Evolutionary conservation across 2,329 filamentous ascomycete genomes (phyloP).

Genomic region (Pseudocercospora pini-densiflorae): DNA sequence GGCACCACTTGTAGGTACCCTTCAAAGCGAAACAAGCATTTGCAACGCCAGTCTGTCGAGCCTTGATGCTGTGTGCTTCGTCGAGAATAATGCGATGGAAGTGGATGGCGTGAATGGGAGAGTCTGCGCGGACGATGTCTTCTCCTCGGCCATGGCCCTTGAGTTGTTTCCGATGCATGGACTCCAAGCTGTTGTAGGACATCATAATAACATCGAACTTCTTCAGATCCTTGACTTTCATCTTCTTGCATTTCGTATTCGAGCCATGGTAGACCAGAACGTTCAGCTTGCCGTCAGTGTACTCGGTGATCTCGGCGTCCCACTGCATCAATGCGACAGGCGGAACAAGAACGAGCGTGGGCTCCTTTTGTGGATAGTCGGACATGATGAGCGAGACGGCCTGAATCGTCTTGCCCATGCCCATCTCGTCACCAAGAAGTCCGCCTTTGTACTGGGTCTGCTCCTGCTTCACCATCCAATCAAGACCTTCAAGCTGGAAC

Average conservation of each 20-base stretch:
- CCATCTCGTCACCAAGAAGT: constrained; percentile 96
- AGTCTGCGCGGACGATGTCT: constrained; percentile 77
- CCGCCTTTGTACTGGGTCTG: constrained; percentile 84
- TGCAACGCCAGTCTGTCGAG: constrained; percentile 85
- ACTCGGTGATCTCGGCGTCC: constrained; percentile 59
- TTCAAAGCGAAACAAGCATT: constrained; percentile 93
- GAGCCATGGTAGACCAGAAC: constrained; percentile 90
- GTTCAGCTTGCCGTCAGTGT: constrained; percentile 88
- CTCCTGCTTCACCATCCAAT: constrained; percentile 95
- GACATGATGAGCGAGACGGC: constrained; percentile 98
- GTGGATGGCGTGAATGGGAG: constrained; percentile 76
- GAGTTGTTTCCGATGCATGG: constrained; percentile 87
- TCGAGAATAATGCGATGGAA: constrained; percentile 94
- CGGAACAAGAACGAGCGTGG: constrained; percentile 54
- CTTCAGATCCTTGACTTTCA: constrained; percentile 75
- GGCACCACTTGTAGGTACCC: constrained; percentile 89
- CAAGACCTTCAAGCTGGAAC: constrained; percentile 90
- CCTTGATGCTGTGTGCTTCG: constrained; percentile 94
- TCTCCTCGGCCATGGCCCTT: constrained; percentile 86
- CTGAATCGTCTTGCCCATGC: constrained; percentile 97
- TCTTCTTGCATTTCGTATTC: constrained; percentile 78
- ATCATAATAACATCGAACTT: constrained; percentile 95
- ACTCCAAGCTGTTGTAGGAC: constrained; percentile 90
- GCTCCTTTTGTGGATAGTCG: constrained; percentile 82
- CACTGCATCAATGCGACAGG: constrained; percentile 29